Base-by-base conservation (phyloP, 495 filamentous ascomycete species). In the Aspergillus panamensis region DNA sequence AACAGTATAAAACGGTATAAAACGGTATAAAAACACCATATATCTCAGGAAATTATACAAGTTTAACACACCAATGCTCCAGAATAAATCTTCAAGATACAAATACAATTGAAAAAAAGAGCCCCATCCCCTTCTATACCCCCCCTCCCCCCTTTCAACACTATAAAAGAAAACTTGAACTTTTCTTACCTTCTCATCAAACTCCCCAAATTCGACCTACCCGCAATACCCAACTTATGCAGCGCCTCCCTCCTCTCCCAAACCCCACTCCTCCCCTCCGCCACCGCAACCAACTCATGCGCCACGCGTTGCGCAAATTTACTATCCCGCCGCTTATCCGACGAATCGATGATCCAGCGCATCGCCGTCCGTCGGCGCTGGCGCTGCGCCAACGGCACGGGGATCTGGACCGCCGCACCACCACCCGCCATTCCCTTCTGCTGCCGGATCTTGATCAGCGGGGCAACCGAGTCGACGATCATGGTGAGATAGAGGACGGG, bases 381-480 rank as follows among this genome's bases (percentile, higher is more conserved):
- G 55, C 89, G 77, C 60, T 85, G 69, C 0, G 76, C 72, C 21
- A 97, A 76, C 2, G 94, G 94, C 30, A 86, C 77, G 0, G 94
- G 94, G 33, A 96, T 80, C 48, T 91, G 89, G 51, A 97, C 80
- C 14, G 91, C 83, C 12, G 80, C 78, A 70, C 94, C 94, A 74
- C 94, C 94, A 73, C 92, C 91, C 1, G 87, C 89, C 33, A 89
- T 80, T 62, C 90, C 91, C 70, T 85, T 88, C 66, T 87, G 81
- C 32, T 78, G 77, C 20, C 84, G 82, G 65, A 97, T 84, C 30
- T 87, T 87, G 64, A 97, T 73, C 20, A 98, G 78, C 19, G 94
- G 94, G 12, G 91, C 90, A n/a, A 97, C 87, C 10, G 91, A 96
- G 79, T 98, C 94, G 67, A 98, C 87, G n/a, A 93, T 91, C 37